Percentiles rank a stretch among this genome's conserved stretches.
These are phyloP conservation scores for Dendrobium officinale DNA, from an alignment of 106 monocot species.

Conservation along the genomic window DNA sequence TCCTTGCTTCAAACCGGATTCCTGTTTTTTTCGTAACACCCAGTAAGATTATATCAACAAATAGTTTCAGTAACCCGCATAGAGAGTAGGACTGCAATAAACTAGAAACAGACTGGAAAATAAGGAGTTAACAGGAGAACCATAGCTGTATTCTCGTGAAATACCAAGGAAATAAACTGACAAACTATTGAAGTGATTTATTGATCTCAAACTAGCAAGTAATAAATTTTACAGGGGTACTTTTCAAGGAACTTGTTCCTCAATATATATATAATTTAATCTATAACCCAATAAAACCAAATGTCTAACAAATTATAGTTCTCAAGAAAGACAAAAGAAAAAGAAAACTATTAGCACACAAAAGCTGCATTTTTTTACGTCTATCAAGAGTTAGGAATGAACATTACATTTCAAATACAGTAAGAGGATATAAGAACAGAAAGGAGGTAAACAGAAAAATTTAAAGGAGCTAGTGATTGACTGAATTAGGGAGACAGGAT, in stretches of 20 bases:
- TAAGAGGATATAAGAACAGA: no score
- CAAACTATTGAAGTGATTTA: background rate
- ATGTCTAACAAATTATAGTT: background rate
- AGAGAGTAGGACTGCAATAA: background rate
- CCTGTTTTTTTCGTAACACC: no score
- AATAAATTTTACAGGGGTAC: no score
- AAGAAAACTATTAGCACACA: background rate
- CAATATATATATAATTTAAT: no score
- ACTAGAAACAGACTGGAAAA: background rate
- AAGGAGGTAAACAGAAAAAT: no score
- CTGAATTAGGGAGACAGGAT: no score
- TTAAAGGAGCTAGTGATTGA: no score
- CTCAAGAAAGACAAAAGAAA: background rate
- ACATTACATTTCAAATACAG: no score
- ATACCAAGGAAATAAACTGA: background rate
- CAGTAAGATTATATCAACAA: background rate
- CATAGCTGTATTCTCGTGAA: background rate
- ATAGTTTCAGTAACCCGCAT: background rate
- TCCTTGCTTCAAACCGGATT: no score
- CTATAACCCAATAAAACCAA: no score
- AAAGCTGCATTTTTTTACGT: background rate
- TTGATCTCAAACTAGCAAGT: background rate
- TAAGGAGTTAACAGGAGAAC: background rate
- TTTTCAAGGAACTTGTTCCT: no score
- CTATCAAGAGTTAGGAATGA: no score